Evolutionary conservation across 108 stramenopile species (phyloP).

Genomic region (Schizochytrium sp.): DNA sequence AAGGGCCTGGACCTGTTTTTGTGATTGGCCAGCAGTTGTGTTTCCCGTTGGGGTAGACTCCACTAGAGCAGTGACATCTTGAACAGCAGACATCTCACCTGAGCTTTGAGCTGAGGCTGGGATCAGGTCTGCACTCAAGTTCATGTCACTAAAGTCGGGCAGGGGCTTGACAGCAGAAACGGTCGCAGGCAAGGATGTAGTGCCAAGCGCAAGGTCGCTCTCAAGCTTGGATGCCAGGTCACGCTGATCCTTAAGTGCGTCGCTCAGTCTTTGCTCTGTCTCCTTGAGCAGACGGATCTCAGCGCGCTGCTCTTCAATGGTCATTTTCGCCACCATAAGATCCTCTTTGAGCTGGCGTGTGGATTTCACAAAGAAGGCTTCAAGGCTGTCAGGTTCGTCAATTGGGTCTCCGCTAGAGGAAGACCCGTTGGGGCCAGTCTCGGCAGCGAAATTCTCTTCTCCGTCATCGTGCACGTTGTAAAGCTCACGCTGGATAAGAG

Average conservation of each 20-base stretch:
- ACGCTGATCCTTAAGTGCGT: conserved; percentile 50
- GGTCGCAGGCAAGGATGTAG: not conserved
- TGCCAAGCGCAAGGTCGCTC: conserved; percentile 10
- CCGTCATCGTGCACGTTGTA: conserved; percentile 34
- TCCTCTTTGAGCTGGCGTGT: conserved; percentile 58
- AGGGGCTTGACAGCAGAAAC: conserved; percentile 2
- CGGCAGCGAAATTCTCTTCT: not conserved
- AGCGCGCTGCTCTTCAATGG: conserved; percentile 43
- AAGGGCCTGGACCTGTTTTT: conserved; percentile 44
- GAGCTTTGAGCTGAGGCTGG: not conserved
- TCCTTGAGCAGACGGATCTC: conserved; percentile 1
- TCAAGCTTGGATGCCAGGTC: conserved; percentile 54
- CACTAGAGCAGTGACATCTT: not conserved
- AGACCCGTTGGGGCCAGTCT: not conserved
- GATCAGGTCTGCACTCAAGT: not conserved
- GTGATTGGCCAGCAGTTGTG: not conserved
- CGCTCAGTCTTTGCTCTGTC: conserved; percentile 38
- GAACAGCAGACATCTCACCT: not conserved
- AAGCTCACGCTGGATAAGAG: conserved; percentile 23
- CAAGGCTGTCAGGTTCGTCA: conserved; percentile 36
- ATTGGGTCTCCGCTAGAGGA: not conserved
- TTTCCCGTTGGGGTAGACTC: not conserved
- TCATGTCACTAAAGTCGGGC: conserved; percentile 16
- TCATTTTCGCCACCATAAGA: not conserved
- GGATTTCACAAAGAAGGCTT: conserved; percentile 33